Evolutionary conservation across 2,329 filamentous ascomycete genomes (phyloP).

Genomic region (Xylaria sp.): DNA sequence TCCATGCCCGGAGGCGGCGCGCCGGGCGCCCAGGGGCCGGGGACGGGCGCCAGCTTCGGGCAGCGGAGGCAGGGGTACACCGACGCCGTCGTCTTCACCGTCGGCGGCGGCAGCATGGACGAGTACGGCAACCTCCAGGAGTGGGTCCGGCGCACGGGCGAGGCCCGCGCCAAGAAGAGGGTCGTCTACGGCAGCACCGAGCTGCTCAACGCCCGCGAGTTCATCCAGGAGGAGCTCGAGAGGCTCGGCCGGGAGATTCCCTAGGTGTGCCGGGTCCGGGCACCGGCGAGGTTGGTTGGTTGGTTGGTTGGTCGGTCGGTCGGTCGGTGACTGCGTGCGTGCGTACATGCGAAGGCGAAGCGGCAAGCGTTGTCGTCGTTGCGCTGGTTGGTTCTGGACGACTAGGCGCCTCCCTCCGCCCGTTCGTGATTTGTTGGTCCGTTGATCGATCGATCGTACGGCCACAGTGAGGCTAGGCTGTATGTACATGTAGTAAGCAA

Average conservation of each 20-base stretch:
- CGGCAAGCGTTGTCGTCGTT: too few relatives aligned
- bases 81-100: conserved; percentile 91
- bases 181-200: conserved; percentile 96
- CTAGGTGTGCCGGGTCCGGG: conserved; percentile 16
- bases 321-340: not conserved
- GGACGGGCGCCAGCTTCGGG: conserved; percentile 83
- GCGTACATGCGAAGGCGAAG: too few relatives aligned
- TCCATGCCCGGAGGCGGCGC: conserved; percentile 49
- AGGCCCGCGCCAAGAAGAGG: conserved; percentile 69
- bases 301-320: too few relatives aligned
- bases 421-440: too few relatives aligned
- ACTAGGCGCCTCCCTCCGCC: too few relatives aligned
- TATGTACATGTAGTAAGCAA: too few relatives aligned
- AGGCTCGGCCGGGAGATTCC: conserved; percentile 62
- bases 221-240: conserved; percentile 66
- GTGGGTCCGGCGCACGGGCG: conserved; percentile 81
- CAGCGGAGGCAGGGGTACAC: conserved; percentile 87
- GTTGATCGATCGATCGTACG: too few relatives aligned
- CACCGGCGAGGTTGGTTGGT: too few relatives aligned
- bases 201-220: conserved; percentile 69
- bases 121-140: conserved; percentile 98
- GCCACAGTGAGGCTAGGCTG: too few relatives aligned
- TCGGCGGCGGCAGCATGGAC: conserved; percentile 96
- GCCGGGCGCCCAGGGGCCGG: conserved; percentile 53
- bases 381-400: too few relatives aligned